phyloP scores from a whole-genome alignment of 331 rosid genomes.

The Spiraea crenata region DNA sequence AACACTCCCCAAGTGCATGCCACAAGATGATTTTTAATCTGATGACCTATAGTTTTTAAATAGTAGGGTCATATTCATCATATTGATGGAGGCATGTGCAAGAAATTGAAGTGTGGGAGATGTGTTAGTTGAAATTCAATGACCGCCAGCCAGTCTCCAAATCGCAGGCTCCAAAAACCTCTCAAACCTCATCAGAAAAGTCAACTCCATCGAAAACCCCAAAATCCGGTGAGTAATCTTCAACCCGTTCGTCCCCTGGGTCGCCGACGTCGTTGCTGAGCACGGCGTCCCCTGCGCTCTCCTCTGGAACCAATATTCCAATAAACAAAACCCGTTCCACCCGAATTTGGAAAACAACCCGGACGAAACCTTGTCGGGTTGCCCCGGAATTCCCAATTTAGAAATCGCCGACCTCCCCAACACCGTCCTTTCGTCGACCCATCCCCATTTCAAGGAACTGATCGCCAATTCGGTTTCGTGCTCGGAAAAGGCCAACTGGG shows the following conservation, averaged over 20 bases:
- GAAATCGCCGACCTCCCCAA: constrained; percentile 50
- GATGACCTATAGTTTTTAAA: too few relatives aligned
- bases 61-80: too few relatives aligned
- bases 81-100: neutral
- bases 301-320: constrained; percentile 63
- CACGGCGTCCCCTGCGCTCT: constrained; percentile 48
- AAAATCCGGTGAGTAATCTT: constrained; percentile 35
- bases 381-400: constrained; percentile 44
- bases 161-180: constrained; percentile 35
- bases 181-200: constrained; percentile 28
- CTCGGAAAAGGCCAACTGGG: constrained; percentile 45
- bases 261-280: constrained; percentile 24
- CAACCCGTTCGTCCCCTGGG: constrained; percentile 53
- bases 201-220: constrained; percentile 15
- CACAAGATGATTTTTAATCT: too few relatives aligned
- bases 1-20: too few relatives aligned
- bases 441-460: neutral
- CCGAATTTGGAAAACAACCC: constrained; percentile 25
- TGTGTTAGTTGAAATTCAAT: neutral
- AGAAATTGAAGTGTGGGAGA: neutral
- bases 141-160: constrained; percentile 1
- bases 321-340: constrained; percentile 18
- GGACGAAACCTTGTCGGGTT: constrained; percentile 3
- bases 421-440: constrained; percentile 40
- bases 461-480: neutral